Conservation (phyloP, 31 red algal genomes). For the Odonthalia washingtoniensis region DNA sequence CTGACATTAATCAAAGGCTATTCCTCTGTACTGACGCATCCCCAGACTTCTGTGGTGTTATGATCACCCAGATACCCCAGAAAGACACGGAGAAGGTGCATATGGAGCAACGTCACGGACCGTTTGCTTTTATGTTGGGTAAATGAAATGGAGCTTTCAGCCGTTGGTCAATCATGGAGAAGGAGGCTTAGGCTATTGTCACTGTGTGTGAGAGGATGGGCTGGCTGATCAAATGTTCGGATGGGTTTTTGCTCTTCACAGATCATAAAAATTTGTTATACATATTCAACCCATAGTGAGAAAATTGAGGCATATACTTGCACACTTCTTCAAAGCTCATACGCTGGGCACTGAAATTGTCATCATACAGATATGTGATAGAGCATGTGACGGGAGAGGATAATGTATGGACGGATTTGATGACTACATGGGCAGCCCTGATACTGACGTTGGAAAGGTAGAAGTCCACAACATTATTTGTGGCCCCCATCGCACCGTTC, state of each 20-base stretch:
- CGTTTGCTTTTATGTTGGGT: constrained; percentile 28
- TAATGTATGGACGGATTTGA: too few relatives aligned
- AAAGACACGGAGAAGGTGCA: background rate
- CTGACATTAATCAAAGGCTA: too few relatives aligned
- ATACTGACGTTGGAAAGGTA: too few relatives aligned
- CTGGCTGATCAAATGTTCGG: background rate
- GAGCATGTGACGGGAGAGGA: constrained; percentile 36
- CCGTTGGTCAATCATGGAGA: constrained; percentile 48
- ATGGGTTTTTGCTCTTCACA: constrained; percentile 4
- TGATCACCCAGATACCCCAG: constrained; percentile 30
- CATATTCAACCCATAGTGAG: constrained; percentile 6
- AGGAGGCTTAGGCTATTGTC: constrained; percentile 49
- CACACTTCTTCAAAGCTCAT: constrained; percentile 38
- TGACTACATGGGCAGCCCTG: too few relatives aligned
- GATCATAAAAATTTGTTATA: constrained; percentile 35
- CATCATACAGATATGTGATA: constrained; percentile 1
- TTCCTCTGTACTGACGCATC: too few relatives aligned
- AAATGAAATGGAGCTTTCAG: background rate
- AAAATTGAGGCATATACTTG: background rate
- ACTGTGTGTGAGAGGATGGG: constrained; percentile 24
- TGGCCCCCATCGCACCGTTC: too few relatives aligned
- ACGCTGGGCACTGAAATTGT: constrained; percentile 24
- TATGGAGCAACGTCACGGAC: too few relatives aligned
- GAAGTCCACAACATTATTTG: too few relatives aligned
- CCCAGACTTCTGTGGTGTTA: constrained; percentile 23